These are phyloP conservation scores for Ampelocalamus luodianensis DNA, from an alignment of 176 grass and related monocot genomes.

Conservation along the genomic window DNA sequence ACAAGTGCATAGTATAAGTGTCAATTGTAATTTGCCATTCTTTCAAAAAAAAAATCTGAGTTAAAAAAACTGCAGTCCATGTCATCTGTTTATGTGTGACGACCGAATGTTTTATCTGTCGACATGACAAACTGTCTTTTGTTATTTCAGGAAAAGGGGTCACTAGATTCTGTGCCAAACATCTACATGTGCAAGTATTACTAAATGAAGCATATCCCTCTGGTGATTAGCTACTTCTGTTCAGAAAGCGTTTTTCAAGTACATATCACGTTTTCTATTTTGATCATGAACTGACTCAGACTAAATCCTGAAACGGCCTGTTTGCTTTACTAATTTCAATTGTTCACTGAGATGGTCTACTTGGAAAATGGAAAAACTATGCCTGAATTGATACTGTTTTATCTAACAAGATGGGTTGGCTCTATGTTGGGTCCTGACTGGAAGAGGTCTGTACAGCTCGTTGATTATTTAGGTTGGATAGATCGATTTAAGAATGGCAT, in stretches of 20 bases:
- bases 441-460: conserved; percentile 44
- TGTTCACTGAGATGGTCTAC: no score
- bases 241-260: conserved; percentile 86
- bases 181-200: conserved; percentile 73
- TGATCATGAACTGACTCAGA: neutral
- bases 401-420: no score
- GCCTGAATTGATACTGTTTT: no score
- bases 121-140: neutral
- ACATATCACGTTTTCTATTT: conserved; percentile 2
- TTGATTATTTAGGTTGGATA: neutral
- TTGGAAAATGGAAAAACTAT: no score
- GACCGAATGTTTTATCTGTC: neutral
- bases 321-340: no score
- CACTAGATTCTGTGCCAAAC: conserved; percentile 91
- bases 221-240: conserved; percentile 62
- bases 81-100: no score
- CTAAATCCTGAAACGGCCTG: no score
- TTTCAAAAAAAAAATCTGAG: no score
- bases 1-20: no score
- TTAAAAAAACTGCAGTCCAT: no score
- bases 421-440: no score
- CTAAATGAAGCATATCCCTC: conserved; percentile 58
- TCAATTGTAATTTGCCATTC: no score
- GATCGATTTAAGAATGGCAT: neutral
- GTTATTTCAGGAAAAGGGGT: conserved; percentile 79